phyloP scores from a whole-genome alignment of 495 filamentous ascomycete species.

The Filosporella fistucella region DNA sequence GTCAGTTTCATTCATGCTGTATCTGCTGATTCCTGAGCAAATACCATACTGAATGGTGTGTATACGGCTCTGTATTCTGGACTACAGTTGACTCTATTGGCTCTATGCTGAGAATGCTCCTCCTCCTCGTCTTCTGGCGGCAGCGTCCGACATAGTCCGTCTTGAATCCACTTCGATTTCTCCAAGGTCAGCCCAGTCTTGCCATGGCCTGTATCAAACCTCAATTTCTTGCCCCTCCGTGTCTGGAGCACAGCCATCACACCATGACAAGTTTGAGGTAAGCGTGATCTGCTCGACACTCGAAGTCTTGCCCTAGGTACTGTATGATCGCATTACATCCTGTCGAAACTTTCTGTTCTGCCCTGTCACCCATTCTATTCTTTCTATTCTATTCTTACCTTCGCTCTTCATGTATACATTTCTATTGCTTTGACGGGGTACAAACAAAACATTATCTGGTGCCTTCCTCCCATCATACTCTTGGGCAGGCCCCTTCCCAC shows the following conservation, averaged over 20 bases:
- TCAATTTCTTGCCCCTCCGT: constrained; percentile 5
- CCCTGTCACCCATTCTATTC: not conserved
- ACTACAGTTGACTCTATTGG: not conserved
- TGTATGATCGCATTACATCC: too few relatives aligned
- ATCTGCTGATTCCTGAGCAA: not conserved
- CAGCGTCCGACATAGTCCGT: constrained; percentile 6
- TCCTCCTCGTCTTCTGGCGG: constrained; percentile 5
- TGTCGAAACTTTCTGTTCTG: too few relatives aligned
- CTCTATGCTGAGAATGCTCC: constrained; percentile 10
- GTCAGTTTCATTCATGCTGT: constrained; percentile 20
- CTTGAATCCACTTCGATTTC: constrained; percentile 2
- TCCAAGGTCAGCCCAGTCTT: constrained; percentile 5
- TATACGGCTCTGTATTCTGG: too few relatives aligned
- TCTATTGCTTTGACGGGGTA: constrained; percentile 16
- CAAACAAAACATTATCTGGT: constrained; percentile 28
- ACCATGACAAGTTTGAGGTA: constrained; percentile 11
- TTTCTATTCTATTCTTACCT: constrained; percentile 12
- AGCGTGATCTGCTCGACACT: constrained; percentile 14
- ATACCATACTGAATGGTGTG: too few relatives aligned
- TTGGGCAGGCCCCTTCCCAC: constrained; percentile 26
- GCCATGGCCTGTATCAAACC: constrained; percentile 9
- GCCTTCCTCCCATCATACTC: constrained; percentile 16
- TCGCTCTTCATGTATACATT: constrained; percentile 4
- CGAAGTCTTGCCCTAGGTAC: too few relatives aligned
- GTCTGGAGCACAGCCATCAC: constrained; percentile 15